Evolutionary conservation across 78 protist species (phyloP), one percentile per base, ranked within the genome.

Genomic region (Dictyostelium purpureum): DNA sequence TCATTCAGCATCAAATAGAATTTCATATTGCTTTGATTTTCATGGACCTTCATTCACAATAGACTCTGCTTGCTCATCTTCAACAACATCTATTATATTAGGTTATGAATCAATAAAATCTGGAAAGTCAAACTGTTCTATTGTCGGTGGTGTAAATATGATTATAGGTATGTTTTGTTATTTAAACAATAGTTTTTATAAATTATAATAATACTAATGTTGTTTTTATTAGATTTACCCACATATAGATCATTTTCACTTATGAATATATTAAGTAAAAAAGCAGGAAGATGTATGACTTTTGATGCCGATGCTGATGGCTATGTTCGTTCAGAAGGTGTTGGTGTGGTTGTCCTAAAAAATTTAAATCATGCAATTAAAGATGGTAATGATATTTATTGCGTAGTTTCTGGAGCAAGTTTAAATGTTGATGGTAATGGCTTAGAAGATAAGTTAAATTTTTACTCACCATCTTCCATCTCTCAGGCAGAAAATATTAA

Each of bases 1-100:
- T 21, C 87, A 28, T 80, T 94, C 59, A 59, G 4, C 81, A 12
- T 10, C 96, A 10, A 94, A 94, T 82, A 74, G 99, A 1, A 6
- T 97, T 0, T 88, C 98, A 12, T 96, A 83, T 31, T 96, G 98
- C 9, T 66, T 83, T 49, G 94, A 94, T 49, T 69, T 96, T 21
- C 0, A 21, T 21, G 98, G 98, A 3, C 96, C 96, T 12, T 71
- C 95, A 0, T 9, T 96, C 28, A 21, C 94, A 4, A 0, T 96
- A 4, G 98, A 97, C 57, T 91, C 98, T 31, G 98, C 98, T 18
- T 96, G 98, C 67, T 87, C 96, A 24, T 76, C 94, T 12, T 80
- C 98, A 7, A 77, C 96, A 37, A 93, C 93, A 40, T 97, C 98
- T 5, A 7, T 94, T 5, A 47, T 76, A 18, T 37, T 79, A 35